Percentiles rank a stretch among this genome's conserved stretches.
These are phyloP conservation scores for Pseudotulostoma volvatum DNA, from an alignment of 495 filamentous ascomycete genomes.

Conservation along the genomic window DNA sequence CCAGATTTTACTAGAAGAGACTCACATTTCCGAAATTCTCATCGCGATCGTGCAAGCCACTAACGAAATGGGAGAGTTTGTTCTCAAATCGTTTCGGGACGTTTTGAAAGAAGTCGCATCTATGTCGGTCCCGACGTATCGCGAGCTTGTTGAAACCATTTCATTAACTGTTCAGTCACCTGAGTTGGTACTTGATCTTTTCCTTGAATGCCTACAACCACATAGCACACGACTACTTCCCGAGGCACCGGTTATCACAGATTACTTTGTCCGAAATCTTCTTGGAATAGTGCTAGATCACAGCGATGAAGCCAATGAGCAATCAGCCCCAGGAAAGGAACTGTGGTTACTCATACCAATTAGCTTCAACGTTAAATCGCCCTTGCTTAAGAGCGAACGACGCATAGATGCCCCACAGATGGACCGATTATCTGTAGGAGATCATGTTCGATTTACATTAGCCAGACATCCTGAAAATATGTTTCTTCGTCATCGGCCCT, in stretches of 20 bases:
- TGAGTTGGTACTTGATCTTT: neutral
- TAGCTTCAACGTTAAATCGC: neutral
- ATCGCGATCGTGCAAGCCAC: too few species aligned
- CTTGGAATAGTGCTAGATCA: neutral
- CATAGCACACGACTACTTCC: neutral
- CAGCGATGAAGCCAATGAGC: neutral
- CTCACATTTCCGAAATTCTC: too few species aligned
- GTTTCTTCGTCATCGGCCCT: neutral
- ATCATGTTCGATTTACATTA: neutral
- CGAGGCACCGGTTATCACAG: neutral
- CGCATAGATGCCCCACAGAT: neutral
- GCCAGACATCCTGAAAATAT: neutral
- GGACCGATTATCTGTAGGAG: neutral
- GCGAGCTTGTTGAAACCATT: neutral
- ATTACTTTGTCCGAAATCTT: neutral
- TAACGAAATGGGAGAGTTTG: too few species aligned
- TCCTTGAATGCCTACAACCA: neutral
- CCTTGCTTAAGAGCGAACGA: neutral
- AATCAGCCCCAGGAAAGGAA: neutral
- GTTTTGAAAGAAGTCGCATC: too few species aligned
- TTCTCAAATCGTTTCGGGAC: too few species aligned
- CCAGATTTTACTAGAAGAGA: too few species aligned
- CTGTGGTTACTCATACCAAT: neutral
- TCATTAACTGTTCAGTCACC: neutral
- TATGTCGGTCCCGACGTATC: too few species aligned